Evolutionary conservation across 768 basidiomycete genomes (phyloP).

Genomic region (Boletus huronensis): DNA sequence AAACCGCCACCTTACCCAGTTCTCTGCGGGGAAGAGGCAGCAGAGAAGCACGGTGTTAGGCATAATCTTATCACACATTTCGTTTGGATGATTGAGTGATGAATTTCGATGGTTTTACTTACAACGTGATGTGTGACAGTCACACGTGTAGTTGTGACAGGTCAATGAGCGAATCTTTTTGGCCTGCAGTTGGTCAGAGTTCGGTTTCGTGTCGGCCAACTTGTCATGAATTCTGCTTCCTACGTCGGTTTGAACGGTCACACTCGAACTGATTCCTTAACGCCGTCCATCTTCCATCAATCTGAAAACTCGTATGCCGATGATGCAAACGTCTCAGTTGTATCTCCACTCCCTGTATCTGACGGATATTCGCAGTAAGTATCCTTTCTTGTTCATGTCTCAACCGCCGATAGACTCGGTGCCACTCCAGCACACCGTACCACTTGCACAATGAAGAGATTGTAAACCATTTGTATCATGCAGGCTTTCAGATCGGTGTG

Average conservation of each 20-base stretch:
- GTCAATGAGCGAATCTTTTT: conserved; percentile 22
- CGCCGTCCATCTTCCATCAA: conserved; percentile 35
- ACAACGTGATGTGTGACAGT: too few relatives aligned
- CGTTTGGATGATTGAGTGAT: too few relatives aligned
- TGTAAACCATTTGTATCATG: conserved; percentile 72
- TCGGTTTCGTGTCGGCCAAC: conserved; percentile 1
- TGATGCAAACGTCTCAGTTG: conserved; percentile 17
- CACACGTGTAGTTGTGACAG: conserved; percentile 16
- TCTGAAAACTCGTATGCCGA: conserved; percentile 38
- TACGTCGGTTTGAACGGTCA: conserved; percentile 48
- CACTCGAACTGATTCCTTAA: conserved; percentile 48
- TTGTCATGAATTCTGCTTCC: conserved; percentile 34
- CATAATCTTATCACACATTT: too few relatives aligned
- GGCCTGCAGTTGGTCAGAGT: background rate
- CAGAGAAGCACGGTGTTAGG: conserved; percentile 35
- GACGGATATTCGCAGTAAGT: conserved; percentile 66
- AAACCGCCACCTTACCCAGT: conserved; percentile 49
- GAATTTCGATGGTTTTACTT: conserved; percentile 28
- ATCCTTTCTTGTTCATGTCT: background rate
- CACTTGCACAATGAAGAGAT: conserved; percentile 73
- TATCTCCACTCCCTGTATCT: conserved; percentile 38
- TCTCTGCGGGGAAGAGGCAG: conserved; percentile 46
- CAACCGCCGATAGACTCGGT: conserved; percentile 7
- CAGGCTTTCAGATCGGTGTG: conserved; percentile 81
- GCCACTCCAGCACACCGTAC: conserved; percentile 40